These are phyloP conservation scores for Favolaschia claudopus DNA, from an alignment of 768 basidiomycete species.

Conservation along the genomic window DNA sequence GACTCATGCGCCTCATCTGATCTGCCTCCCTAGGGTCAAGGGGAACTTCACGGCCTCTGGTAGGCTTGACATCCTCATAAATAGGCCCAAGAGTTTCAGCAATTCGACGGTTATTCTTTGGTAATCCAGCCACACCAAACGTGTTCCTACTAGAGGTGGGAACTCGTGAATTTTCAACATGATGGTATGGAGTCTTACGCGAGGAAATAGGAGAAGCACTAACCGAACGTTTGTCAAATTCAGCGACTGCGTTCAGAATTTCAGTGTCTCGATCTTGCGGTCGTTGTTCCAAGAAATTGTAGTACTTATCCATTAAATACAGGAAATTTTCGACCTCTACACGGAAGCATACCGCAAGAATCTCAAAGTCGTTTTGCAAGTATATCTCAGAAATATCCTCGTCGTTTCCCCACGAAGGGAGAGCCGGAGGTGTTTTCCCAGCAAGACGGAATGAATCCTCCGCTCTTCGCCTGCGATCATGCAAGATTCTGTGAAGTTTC, in stretches of 20 bases:
- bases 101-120: not conserved
- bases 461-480: slow-evolving; percentile 22
- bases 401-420: not conserved
- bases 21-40: slow-evolving; percentile 33
- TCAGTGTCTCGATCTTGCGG: not conserved
- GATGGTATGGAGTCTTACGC: no score
- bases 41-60: not conserved
- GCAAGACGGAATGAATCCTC: slow-evolving; percentile 28
- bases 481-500: not conserved
- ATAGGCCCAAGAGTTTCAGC: not conserved
- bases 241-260: not conserved
- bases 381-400: slow-evolving; percentile 3
- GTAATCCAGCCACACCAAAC: no score
- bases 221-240: no score
- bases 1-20: slow-evolving; percentile 7
- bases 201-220: no score
- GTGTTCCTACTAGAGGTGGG: no score
- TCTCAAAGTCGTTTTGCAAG: not conserved
- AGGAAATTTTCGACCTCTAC: slow-evolving; percentile 3
- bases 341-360: not conserved
- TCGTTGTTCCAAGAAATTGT: not conserved
- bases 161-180: no score
- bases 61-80: not conserved
- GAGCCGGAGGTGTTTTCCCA: not conserved
- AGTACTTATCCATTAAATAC: not conserved